A percentile compares a stretch with the other conserved stretches of the same genome.
Conservation (phyloP, 345 rosid species). For the Linum lewisii region DNA sequence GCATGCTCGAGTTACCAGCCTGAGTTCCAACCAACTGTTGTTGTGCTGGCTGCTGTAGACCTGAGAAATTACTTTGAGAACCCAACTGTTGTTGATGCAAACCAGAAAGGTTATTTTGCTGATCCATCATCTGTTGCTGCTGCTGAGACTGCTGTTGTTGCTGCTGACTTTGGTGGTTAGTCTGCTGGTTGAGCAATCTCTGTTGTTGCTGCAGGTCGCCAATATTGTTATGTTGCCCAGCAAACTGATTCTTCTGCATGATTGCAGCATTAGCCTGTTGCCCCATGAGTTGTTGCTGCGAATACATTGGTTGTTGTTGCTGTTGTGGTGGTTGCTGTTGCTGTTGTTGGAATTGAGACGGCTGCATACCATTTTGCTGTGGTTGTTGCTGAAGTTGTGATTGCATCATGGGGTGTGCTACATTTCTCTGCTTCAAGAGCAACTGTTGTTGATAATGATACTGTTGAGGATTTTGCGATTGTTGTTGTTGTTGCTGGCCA, state of each 20-base stretch:
- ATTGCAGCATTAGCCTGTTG: constrained; percentile 50
- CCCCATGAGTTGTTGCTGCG: constrained; percentile 38
- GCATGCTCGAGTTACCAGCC: constrained; percentile 64
- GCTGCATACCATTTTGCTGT: constrained; percentile 51
- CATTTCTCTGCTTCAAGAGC: constrained; percentile 58
- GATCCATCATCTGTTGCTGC: constrained; percentile 46
- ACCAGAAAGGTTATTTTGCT: no score
- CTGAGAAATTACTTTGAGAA: constrained; percentile 57
- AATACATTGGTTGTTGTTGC: background rate
- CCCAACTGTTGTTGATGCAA: constrained; percentile 75
- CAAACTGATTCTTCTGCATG: constrained; percentile 58
- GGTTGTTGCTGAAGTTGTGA: constrained; percentile 53
- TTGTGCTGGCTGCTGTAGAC: constrained; percentile 39
- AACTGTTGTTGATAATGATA: constrained; percentile 47
- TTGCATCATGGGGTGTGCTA: constrained; percentile 46
- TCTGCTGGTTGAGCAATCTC: constrained; percentile 67
- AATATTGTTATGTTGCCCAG: constrained; percentile 50
- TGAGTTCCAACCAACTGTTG: constrained; percentile 65
- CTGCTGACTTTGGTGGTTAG: constrained; percentile 49
- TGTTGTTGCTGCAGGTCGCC: constrained; percentile 84
- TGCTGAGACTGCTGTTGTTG: constrained; percentile 43
- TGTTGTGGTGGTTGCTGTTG: constrained; percentile 41
- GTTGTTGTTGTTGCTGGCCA: constrained; percentile 49
- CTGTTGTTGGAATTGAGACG: constrained; percentile 59
- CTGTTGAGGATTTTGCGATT: constrained; percentile 52